Percentiles rank a stretch among this genome's conserved stretches.
phyloP scores from a whole-genome alignment of 2,329 filamentous ascomycete genomes.

The Cladosporium velox region DNA sequence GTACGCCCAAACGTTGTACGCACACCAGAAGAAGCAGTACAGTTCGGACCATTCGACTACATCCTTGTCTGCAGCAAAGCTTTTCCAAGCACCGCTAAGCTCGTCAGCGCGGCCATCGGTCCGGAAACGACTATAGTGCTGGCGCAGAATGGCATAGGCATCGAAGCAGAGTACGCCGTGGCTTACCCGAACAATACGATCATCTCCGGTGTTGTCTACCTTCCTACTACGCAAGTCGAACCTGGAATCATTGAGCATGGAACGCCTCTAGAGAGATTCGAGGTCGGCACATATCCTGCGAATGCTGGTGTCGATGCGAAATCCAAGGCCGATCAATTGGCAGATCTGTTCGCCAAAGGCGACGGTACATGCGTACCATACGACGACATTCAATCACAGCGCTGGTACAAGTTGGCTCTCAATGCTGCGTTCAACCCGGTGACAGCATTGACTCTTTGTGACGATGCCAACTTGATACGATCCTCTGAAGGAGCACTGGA shows the following conservation, averaged over 20 bases:
- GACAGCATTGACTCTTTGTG: slow-evolving; percentile 57
- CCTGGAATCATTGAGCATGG: slow-evolving; percentile 52
- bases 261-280: slow-evolving; percentile 49
- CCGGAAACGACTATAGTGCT: slow-evolving; percentile 57
- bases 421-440: slow-evolving; percentile 64
- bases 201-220: slow-evolving; percentile 58
- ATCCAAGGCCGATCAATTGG: slow-evolving; percentile 23
- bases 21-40: slow-evolving; percentile 39
- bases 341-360: slow-evolving; percentile 34
- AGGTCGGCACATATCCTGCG: slow-evolving; percentile 54
- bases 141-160: slow-evolving; percentile 63
- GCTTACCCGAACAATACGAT: slow-evolving; percentile 56
- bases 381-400: slow-evolving; percentile 57
- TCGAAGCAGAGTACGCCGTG: slow-evolving; percentile 57
- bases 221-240: slow-evolving; percentile 54
- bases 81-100: slow-evolving; percentile 42
- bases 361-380: slow-evolving; percentile 52
- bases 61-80: slow-evolving; percentile 51
- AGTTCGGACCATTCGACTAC: slow-evolving; percentile 47
- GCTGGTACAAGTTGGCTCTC: slow-evolving; percentile 63
- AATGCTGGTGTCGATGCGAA: slow-evolving; percentile 24
- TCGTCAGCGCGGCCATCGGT: slow-evolving; percentile 45
- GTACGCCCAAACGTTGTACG: slow-evolving; percentile 39
- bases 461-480: slow-evolving; percentile 54
- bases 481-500: slow-evolving; percentile 43